Conservation (phyloP, 345 rosid species). For the Camelina neglecta region DNA sequence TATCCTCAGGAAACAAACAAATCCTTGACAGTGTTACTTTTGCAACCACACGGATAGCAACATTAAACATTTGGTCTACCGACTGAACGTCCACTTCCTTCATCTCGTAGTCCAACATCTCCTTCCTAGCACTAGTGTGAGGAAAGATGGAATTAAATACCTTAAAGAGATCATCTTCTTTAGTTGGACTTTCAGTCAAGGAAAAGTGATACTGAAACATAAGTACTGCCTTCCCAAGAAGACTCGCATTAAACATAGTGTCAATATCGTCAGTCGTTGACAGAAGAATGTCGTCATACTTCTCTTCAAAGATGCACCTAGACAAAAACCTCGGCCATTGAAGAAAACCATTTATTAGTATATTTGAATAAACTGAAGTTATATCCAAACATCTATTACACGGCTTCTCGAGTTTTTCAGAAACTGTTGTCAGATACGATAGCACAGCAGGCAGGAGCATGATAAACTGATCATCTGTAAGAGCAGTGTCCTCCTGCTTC, state of each 20-base stretch:
- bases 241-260: slow-evolving; percentile 58
- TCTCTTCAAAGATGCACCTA: slow-evolving; percentile 60
- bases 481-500: slow-evolving; percentile 41
- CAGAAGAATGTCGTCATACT: slow-evolving; percentile 51
- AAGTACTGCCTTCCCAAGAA: slow-evolving; percentile 70
- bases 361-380: slow-evolving; percentile 60
- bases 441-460: slow-evolving; percentile 77
- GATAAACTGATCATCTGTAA: slow-evolving; percentile 62
- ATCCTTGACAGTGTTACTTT: slow-evolving; percentile 63
- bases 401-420: slow-evolving; percentile 55
- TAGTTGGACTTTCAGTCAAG: slow-evolving; percentile 52
- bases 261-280: slow-evolving; percentile 60
- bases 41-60: slow-evolving; percentile 61
- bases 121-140: slow-evolving; percentile 46
- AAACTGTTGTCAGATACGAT: slow-evolving; percentile 55
- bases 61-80: slow-evolving; percentile 54
- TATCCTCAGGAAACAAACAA: slow-evolving; percentile 61
- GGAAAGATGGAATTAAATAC: slow-evolving; percentile 58
- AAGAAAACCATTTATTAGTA: slow-evolving; percentile 60
- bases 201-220: slow-evolving; percentile 67
- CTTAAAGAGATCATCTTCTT: slow-evolving; percentile 54
- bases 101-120: slow-evolving; percentile 61
- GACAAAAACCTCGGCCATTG: slow-evolving; percentile 71
- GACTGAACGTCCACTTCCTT: slow-evolving; percentile 55
- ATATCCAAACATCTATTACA: slow-evolving; percentile 46